Conservation (phyloP, 495 filamentous ascomycete species). For the Talaromyces liani region DNA sequence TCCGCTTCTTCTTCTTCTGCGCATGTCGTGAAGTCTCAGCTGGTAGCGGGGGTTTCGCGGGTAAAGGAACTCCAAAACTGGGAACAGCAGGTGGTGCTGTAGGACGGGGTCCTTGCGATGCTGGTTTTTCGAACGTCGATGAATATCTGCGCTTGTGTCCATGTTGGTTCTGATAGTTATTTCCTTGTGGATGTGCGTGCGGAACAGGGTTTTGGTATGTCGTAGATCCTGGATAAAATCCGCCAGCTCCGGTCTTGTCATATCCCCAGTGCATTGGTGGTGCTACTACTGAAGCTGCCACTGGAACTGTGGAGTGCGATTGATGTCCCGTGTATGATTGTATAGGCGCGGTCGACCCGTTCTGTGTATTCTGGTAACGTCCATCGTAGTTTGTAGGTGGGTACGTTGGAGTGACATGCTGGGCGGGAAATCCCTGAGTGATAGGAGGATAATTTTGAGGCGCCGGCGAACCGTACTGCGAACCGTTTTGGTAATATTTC, state of each 20-base stretch:
- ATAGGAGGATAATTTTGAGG: neutral
- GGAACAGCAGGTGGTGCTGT: slow-evolving; percentile 52
- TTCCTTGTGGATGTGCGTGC: slow-evolving; percentile 29
- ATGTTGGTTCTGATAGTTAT: slow-evolving; percentile 11
- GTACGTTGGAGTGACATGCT: slow-evolving; percentile 1
- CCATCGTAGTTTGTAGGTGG: slow-evolving; percentile 22
- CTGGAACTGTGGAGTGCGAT: neutral
- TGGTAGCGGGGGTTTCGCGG: slow-evolving; percentile 53
- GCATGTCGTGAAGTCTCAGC: slow-evolving; percentile 30
- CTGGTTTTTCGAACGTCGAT: slow-evolving; percentile 36
- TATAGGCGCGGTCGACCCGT: slow-evolving; percentile 2
- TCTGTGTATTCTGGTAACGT: slow-evolving; percentile 11
- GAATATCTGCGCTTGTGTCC: slow-evolving; percentile 33
- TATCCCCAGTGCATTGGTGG: slow-evolving; percentile 53
- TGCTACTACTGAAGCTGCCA: slow-evolving; percentile 36
- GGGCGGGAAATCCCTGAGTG: neutral
- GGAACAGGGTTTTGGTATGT: slow-evolving; percentile 6
- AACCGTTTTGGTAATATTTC: neutral
- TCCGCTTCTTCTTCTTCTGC: slow-evolving; percentile 67
- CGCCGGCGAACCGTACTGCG: neutral
- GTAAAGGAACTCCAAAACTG: slow-evolving; percentile 53
- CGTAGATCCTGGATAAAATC: slow-evolving; percentile 10
- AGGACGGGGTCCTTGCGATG: slow-evolving; percentile 27
- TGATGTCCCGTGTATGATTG: slow-evolving; percentile 10
- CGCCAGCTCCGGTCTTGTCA: slow-evolving; percentile 28